Percentiles rank a stretch among this genome's conserved stretches.
Conservation (phyloP, 1,284 basidiomycete species). For the Gymnopus androsaceus region DNA sequence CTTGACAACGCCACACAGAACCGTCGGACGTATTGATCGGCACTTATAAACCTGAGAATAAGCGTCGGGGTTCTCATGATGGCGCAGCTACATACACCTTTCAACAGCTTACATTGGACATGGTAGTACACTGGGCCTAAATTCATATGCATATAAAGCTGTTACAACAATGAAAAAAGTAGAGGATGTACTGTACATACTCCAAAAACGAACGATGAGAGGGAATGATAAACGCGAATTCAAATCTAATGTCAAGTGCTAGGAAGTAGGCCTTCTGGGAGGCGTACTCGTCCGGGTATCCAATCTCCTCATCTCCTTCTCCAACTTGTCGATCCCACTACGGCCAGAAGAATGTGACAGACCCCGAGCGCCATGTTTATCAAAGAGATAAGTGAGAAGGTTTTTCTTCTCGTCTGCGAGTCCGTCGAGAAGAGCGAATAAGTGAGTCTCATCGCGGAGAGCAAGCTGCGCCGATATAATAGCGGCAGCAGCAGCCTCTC, state of each 20-base stretch:
- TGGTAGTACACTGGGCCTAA: too few relatives aligned
- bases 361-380: constrained; percentile 74
- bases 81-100: too few relatives aligned
- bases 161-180: not conserved
- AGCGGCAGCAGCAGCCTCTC: constrained; percentile 77
- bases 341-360: constrained; percentile 25
- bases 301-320: constrained; percentile 74
- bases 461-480: constrained; percentile 82
- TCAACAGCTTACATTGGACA: too few relatives aligned
- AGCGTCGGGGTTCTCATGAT: too few relatives aligned
- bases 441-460: constrained; percentile 75
- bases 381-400: constrained; percentile 80
- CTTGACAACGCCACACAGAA: too few relatives aligned
- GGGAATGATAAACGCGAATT: not conserved
- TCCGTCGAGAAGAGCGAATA: constrained; percentile 77
- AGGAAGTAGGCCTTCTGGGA: constrained; percentile 25
- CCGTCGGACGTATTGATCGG: too few relatives aligned
- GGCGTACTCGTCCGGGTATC: constrained; percentile 77
- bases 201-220: not conserved
- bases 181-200: too few relatives aligned
- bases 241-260: not conserved
- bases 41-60: too few relatives aligned
- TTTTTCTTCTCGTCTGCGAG: constrained; percentile 85
- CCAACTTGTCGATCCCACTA: constrained; percentile 60
- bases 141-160: not conserved